A percentile compares a stretch with the other conserved stretches of the same genome.
Evolutionary conservation across 1,284 basidiomycete species (phyloP).

Genomic region (Inonotus obliquus): DNA sequence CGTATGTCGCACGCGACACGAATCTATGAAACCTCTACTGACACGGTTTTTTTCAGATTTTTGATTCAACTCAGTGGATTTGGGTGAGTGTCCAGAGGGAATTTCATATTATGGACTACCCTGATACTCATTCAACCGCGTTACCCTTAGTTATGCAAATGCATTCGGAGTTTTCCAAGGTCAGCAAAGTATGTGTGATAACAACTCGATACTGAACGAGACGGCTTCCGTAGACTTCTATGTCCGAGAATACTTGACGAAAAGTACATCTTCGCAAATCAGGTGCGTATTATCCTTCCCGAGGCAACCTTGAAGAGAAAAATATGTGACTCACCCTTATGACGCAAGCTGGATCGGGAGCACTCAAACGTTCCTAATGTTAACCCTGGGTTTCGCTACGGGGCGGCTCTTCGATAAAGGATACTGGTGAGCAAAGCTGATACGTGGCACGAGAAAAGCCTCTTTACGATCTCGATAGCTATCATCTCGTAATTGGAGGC

Average conservation of each 20-base stretch:
- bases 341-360: slow-evolving; percentile 16
- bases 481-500: slow-evolving; percentile 32
- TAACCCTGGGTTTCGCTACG: slow-evolving; percentile 13
- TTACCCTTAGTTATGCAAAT: neutral
- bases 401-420: slow-evolving; percentile 15
- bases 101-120: neutral
- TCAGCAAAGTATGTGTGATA: neutral
- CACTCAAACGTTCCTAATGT: slow-evolving; percentile 13
- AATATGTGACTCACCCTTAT: too few species aligned
- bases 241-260: slow-evolving; percentile 12
- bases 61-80: neutral
- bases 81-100: neutral
- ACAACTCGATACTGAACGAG: neutral
- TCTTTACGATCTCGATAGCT: slow-evolving; percentile 23
- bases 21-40: too few species aligned
- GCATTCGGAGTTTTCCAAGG: slow-evolving; percentile 2
- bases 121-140: neutral
- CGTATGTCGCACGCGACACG: too few species aligned
- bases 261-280: slow-evolving; percentile 13
- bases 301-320: neutral
- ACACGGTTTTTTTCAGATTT: neutral
- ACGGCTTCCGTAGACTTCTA: slow-evolving; percentile 8
- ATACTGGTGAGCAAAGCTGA: slow-evolving; percentile 13
- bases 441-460: too few species aligned
- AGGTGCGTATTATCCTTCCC: slow-evolving; percentile 1